phyloP scores from a whole-genome alignment of 2,329 filamentous ascomycete genomes.

The Fusarium staphyleae region DNA sequence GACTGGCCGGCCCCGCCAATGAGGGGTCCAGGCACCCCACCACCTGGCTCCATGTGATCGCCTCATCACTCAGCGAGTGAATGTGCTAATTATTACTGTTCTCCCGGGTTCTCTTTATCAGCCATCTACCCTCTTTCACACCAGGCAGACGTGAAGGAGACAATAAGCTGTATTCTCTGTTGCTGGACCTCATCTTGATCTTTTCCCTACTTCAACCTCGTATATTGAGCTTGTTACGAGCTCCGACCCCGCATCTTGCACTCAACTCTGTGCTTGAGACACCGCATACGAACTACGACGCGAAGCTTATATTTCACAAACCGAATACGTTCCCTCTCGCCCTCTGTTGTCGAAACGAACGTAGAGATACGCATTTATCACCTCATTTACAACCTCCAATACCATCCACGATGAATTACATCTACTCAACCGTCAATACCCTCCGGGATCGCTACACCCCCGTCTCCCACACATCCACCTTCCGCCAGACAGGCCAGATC shows the following conservation, averaged over 20 bases:
- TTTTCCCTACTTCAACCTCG: not conserved
- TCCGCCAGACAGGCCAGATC: constrained; percentile 92
- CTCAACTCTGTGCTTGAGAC: not conserved
- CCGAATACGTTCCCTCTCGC: too few species aligned
- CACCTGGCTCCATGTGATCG: constrained; percentile 44
- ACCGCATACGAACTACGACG: not conserved
- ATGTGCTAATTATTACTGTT: constrained; percentile 15
- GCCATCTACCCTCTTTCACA: constrained; percentile 6
- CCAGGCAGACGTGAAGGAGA: constrained; percentile 12
- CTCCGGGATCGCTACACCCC: constrained; percentile 92
- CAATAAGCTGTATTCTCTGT: not conserved
- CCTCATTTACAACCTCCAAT: not conserved
- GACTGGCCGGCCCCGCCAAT: constrained; percentile 31
- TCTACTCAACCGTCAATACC: constrained; percentile 91
- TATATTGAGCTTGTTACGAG: constrained; percentile 2
- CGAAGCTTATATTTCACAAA: not conserved
- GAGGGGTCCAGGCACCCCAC: constrained; percentile 30
- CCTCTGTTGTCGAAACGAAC: not conserved
- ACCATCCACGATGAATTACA: constrained; percentile 74
- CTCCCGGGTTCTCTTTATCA: constrained; percentile 16
- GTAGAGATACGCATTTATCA: not conserved
- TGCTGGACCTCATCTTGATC: not conserved
- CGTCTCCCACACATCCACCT: constrained; percentile 88
- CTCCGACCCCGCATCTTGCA: constrained; percentile 22
- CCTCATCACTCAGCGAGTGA: constrained; percentile 29